These are phyloP conservation scores for Fagus sylvatica DNA, from an alignment of 306 rosid species.

Conservation along the genomic window DNA sequence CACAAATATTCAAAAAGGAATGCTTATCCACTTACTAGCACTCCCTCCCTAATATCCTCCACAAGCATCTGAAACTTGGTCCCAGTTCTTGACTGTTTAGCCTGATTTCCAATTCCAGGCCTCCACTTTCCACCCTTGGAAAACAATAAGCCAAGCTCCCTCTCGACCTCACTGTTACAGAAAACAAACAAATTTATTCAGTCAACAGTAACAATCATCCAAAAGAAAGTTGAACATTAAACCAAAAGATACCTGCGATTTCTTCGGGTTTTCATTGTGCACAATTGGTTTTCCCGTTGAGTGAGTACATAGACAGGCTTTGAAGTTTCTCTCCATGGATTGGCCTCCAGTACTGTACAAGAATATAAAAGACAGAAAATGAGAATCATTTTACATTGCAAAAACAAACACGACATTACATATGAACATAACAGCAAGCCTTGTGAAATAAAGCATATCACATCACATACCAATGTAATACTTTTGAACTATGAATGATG, in stretches of 20 bases:
- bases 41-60: slow-evolving; percentile 96
- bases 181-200: slow-evolving; percentile 20
- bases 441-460: not conserved
- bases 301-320: slow-evolving; percentile 94
- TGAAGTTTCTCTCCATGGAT: slow-evolving; percentile 90
- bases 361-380: slow-evolving; percentile 9
- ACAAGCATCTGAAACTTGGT: slow-evolving; percentile 91
- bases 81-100: slow-evolving; percentile 63
- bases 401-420: slow-evolving; percentile 1
- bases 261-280: slow-evolving; percentile 98
- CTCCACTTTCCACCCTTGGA: slow-evolving; percentile 74
- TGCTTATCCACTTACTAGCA: slow-evolving; percentile 57
- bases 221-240: slow-evolving; percentile 6
- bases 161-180: slow-evolving; percentile 84
- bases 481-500: not conserved
- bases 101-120: slow-evolving; percentile 65
- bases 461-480: not conserved
- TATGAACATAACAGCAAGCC: not conserved
- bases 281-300: slow-evolving; percentile 80
- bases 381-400: slow-evolving; percentile 5
- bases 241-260: slow-evolving; percentile 60
- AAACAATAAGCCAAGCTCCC: slow-evolving; percentile 85
- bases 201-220: not conserved
- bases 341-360: slow-evolving; percentile 75
- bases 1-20: not conserved